Evolutionary conservation across 306 rosid genomes (phyloP).

Genomic region (Castanea sativa): DNA sequence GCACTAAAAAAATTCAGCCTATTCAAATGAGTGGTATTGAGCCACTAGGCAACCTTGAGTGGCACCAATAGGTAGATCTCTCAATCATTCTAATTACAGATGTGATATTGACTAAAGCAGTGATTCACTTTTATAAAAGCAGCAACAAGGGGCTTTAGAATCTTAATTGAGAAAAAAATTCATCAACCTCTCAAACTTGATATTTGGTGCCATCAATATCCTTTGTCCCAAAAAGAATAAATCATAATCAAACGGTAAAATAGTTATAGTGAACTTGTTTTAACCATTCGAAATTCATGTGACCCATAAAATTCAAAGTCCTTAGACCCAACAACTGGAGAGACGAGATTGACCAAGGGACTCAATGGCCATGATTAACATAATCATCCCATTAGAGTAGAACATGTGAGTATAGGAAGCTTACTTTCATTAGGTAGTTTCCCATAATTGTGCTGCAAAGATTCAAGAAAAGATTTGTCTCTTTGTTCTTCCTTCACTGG

Average conservation of each 20-base stretch:
- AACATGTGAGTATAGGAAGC: constrained; percentile 26
- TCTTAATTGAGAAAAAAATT: too few species aligned
- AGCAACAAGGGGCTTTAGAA: too few species aligned
- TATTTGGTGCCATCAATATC: too few species aligned
- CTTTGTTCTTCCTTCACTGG: constrained; percentile 69
- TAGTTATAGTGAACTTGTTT: neutral
- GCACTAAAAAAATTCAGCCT: too few species aligned
- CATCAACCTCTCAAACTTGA: too few species aligned
- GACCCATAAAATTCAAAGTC: neutral
- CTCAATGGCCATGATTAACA: neutral
- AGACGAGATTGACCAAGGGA: constrained; percentile 6
- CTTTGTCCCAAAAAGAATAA: too few species aligned
- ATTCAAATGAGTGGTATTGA: too few species aligned
- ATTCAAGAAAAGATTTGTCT: constrained; percentile 51
- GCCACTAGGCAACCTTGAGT: too few species aligned
- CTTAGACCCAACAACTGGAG: neutral
- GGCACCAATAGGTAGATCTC: too few species aligned
- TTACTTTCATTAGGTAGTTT: constrained; percentile 53
- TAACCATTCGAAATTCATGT: neutral
- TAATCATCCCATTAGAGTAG: neutral
- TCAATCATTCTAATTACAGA: too few species aligned
- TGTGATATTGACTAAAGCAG: too few species aligned
- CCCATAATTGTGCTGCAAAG: constrained; percentile 59
- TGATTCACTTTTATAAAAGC: too few species aligned
- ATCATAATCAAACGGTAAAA: neutral